These are phyloP conservation scores for Pseudogymnoascus sp. DNA, from an alignment of 2,329 filamentous ascomycete species.

Conservation along the genomic window DNA sequence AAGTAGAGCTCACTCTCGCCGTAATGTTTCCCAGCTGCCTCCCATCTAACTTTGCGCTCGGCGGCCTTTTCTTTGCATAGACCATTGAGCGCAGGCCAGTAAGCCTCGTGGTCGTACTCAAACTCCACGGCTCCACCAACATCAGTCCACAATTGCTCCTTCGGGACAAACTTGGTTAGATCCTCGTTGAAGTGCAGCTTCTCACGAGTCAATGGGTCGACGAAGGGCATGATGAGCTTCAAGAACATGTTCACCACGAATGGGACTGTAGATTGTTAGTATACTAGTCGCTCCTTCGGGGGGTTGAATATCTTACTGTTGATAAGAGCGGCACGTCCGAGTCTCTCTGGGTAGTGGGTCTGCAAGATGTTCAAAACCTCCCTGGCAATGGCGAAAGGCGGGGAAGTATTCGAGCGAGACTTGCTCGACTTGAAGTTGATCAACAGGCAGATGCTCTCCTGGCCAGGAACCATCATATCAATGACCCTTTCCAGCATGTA, in stretches of 20 bases:
- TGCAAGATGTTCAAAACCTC: constrained; percentile 88
- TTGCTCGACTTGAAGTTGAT: constrained; percentile 86
- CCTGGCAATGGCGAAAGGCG: constrained; percentile 66
- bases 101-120: constrained; percentile 77
- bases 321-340: constrained; percentile 82
- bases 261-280: constrained; percentile 51
- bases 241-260: constrained; percentile 92
- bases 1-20: constrained; percentile 85
- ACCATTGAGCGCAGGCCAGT: constrained; percentile 80
- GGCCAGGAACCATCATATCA: constrained; percentile 77
- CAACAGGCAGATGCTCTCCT: constrained; percentile 78
- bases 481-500: constrained; percentile 91
- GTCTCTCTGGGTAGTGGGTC: constrained; percentile 87
- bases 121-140: constrained; percentile 74
- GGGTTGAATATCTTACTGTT: constrained; percentile 53
- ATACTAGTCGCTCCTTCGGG: neutral
- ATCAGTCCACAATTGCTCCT: constrained; percentile 72
- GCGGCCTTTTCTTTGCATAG: constrained; percentile 59
- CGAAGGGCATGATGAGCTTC: constrained; percentile 91
- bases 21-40: constrained; percentile 67
- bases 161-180: constrained; percentile 71
- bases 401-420: constrained; percentile 62
- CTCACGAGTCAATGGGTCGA: constrained; percentile 85
- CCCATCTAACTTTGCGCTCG: constrained; percentile 63
- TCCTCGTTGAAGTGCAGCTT: constrained; percentile 99